Percentiles rank a stretch among this genome's conserved stretches.
Conservation (phyloP, 2,329 filamentous ascomycete species). For the Juglanconis juglandina region DNA sequence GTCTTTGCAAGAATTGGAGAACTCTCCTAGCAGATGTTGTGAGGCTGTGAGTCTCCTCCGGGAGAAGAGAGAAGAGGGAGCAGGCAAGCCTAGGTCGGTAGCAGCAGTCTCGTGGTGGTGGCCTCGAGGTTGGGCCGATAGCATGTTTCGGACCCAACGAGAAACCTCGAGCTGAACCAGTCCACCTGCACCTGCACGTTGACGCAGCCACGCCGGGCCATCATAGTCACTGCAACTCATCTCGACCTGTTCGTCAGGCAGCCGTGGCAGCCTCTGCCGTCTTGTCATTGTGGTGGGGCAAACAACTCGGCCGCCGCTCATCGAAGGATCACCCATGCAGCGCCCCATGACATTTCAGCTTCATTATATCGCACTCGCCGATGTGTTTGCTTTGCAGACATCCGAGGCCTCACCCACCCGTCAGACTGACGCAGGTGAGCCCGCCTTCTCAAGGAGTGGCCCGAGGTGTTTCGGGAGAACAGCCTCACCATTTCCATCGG, state of each 20-base stretch:
- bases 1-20: too few species aligned
- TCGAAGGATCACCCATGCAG: not conserved
- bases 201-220: not conserved
- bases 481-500: too few species aligned
- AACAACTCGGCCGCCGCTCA: not conserved
- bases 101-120: not conserved
- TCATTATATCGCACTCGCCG: not conserved
- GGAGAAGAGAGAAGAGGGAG: too few species aligned
- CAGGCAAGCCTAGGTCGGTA: not conserved
- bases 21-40: too few species aligned
- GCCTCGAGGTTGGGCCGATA: not conserved
- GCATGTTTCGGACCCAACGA: conserved; percentile 1
- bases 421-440: too few species aligned
- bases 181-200: not conserved
- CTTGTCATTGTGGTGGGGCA: not conserved
- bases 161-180: not conserved
- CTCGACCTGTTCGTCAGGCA: not conserved
- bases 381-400: not conserved
- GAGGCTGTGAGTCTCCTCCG: not conserved
- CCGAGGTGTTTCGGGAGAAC: too few species aligned
- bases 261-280: not conserved
- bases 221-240: not conserved
- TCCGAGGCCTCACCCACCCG: not conserved
- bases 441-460: too few species aligned
- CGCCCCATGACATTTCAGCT: not conserved